Evolutionary conservation across 768 basidiomycete genomes (phyloP).

Genomic region (Clathrus columnatus): DNA sequence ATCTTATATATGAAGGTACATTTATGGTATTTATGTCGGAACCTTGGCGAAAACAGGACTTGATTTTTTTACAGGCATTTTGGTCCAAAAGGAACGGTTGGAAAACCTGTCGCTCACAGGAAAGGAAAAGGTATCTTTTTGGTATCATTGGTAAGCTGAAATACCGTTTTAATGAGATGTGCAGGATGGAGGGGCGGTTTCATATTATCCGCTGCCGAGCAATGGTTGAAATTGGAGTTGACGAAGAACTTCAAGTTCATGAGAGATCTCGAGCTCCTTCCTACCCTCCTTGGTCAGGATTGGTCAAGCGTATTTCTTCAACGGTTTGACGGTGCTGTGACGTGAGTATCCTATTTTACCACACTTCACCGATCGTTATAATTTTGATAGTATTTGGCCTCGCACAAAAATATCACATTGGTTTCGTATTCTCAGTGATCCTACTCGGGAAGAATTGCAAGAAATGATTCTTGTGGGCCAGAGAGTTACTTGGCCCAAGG

Average conservation of each 20-base stretch:
- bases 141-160: background rate
- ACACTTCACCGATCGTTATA: constrained; percentile 21
- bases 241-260: constrained; percentile 98
- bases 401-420: constrained; percentile 81
- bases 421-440: constrained; percentile 77
- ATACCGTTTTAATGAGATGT: background rate
- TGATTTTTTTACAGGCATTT: constrained; percentile 60
- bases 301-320: constrained; percentile 97
- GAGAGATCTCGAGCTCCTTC: constrained; percentile 90
- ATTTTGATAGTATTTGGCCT: constrained; percentile 62
- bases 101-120: constrained; percentile 88
- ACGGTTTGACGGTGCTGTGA: constrained; percentile 81
- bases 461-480: constrained; percentile 86
- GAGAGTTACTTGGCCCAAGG: constrained; percentile 95
- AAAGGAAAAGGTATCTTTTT: constrained; percentile 68
- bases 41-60: background rate
- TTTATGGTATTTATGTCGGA: constrained; percentile 26
- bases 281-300: constrained; percentile 87
- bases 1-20: constrained; percentile 43
- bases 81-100: constrained; percentile 79
- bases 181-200: constrained; percentile 94
- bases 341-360: constrained; percentile 41
- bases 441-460: constrained; percentile 66
- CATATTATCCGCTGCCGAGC: constrained; percentile 83
- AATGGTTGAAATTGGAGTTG: constrained; percentile 90